Conservation (phyloP, 371 early-diverging fungal genomes). For the Rhizomucor miehei region DNA sequence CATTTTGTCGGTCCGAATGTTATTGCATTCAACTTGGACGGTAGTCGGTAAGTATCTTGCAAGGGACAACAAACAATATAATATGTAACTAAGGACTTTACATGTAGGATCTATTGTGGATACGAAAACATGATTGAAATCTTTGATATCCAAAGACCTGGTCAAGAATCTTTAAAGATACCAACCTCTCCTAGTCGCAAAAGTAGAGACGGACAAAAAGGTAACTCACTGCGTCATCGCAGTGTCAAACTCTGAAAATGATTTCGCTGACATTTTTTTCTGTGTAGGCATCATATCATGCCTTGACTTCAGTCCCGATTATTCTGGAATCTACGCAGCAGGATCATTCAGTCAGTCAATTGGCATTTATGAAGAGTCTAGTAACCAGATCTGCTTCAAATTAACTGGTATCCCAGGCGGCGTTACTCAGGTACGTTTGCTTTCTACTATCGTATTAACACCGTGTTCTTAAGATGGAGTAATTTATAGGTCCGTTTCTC, state of each 20-base stretch:
- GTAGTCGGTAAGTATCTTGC: conserved; percentile 52
- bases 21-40: conserved; percentile 61
- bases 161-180: conserved; percentile 32
- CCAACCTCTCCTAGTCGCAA: conserved; percentile 59
- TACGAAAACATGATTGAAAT: conserved; percentile 70
- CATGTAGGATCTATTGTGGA: conserved; percentile 61
- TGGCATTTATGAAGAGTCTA: conserved; percentile 62
- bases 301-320: conserved; percentile 63
- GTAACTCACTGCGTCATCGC: too few relatives aligned
- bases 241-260: too few relatives aligned
- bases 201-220: conserved; percentile 68
- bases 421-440: conserved; percentile 27
- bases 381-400: conserved; percentile 49
- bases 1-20: conserved; percentile 63
- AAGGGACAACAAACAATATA: neutral
- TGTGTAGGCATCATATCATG: conserved; percentile 54
- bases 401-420: conserved; percentile 44
- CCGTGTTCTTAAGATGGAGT: neutral
- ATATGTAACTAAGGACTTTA: neutral
- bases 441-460: neutral
- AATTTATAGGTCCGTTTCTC: conserved; percentile 55
- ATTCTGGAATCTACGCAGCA: conserved; percentile 64
- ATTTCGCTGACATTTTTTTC: too few relatives aligned
- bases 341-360: conserved; percentile 65
- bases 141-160: conserved; percentile 62